A percentile compares a stretch with the other conserved stretches of the same genome.
These are phyloP conservation scores for grape (Vitis vinifera) DNA, from an alignment of 164 flowering plant genomes.

Conservation along the genomic window ASM3070453v1 NC_081817.1:3894001-3894500, in stretches of 20 bases:
- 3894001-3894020: too few species aligned
- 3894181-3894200: conserved; percentile 44
- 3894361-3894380: too few species aligned
- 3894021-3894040: too few species aligned
- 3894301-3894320: conserved; percentile 76
- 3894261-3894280: conserved; percentile 47
- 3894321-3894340: conserved; percentile 58
- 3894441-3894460: too few species aligned
- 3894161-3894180: conserved; percentile 34
- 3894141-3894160: conserved; percentile 73
- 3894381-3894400: conserved; percentile 28
- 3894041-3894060: conserved; percentile 70
- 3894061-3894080: conserved; percentile 24
- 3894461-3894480: too few species aligned
- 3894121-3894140: conserved; percentile 72
- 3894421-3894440: too few species aligned
- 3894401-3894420: neutral
- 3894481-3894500: neutral
- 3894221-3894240: conserved; percentile 63
- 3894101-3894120: conserved; percentile 48
- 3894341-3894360: conserved; percentile 17
- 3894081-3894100: conserved; percentile 8
- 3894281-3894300: conserved; percentile 70
- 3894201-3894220: conserved; percentile 66
- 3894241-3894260: conserved; percentile 62